Percentiles rank a stretch among this genome's conserved stretches.
Conservation (phyloP, 768 basidiomycete genomes). For the Termitomyces sp. region DNA sequence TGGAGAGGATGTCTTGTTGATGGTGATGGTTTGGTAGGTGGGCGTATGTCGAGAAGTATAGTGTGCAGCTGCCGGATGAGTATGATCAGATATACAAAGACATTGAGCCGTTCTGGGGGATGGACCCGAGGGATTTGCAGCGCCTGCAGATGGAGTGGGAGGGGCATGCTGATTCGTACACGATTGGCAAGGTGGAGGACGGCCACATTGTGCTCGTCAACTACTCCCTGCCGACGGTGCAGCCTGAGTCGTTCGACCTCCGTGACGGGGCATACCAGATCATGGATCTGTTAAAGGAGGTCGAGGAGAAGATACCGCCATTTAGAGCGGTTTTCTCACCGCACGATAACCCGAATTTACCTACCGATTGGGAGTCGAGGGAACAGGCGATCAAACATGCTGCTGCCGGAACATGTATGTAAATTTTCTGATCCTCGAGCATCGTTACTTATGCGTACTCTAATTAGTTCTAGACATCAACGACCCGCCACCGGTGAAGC, state of each 20-base stretch:
- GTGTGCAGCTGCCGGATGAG: constrained; percentile 77
- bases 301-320: constrained; percentile 36
- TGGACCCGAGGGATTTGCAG: constrained; percentile 37
- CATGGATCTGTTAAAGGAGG: constrained; percentile 33
- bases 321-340: constrained; percentile 50
- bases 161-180: constrained; percentile 31
- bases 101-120: constrained; percentile 77
- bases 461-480: not conserved
- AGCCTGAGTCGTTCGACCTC: constrained; percentile 17
- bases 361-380: constrained; percentile 30
- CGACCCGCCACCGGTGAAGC: constrained; percentile 22
- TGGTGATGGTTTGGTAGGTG: constrained; percentile 24
- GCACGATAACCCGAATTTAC: constrained; percentile 40
- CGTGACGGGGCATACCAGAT: constrained; percentile 23
- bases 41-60: constrained; percentile 50
- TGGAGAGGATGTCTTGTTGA: not conserved
- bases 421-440: not conserved
- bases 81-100: constrained; percentile 72
- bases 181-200: constrained; percentile 29
- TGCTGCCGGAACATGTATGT: constrained; percentile 30
- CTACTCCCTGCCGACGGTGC: constrained; percentile 21
- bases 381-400: constrained; percentile 30
- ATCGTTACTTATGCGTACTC: not conserved
- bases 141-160: constrained; percentile 31
- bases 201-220: constrained; percentile 23